Evolutionary conservation across 2,329 filamentous ascomycete species (phyloP), one percentile per base, ranked within the genome.

Genomic region (Colletotrichum somersetense): DNA sequence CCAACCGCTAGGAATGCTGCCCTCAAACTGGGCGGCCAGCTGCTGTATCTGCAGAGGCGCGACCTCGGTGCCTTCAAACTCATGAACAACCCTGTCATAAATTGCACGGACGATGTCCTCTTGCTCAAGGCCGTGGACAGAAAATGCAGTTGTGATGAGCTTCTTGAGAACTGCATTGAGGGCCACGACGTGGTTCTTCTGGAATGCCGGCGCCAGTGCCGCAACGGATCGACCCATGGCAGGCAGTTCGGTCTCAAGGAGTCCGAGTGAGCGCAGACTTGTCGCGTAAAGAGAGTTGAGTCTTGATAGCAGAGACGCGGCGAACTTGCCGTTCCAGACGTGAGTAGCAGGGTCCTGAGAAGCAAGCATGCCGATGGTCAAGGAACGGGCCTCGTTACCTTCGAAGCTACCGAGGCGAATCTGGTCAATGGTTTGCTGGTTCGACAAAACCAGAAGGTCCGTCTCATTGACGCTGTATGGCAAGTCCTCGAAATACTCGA

Each of bases 241-340:
- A 11, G 90, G 89, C 62, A 93, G 81, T 77, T 94, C 92, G 1
- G 85, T 83, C 79, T 93, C 90, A 0, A 94, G 83, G 23, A 92
- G 84, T 56, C 88, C 85, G 59, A 94, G 81, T 53, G 90, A 89
- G 57, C 86, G 86, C 50, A 94, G 81, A 57, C 83, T 87, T 0
- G 91, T 88, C 33, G 85, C 82, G 16, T 82, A 81, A 23, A 91
- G 79, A 1, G 79, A 81, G 62, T 86, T 83, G 58, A 92, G 80
- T 75, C 87, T 90, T 18, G 83, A 82, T 75, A 93, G 82, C 4
- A 93, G 77, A 0, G 86, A 85, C 20, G 77, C 74, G 3, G 79
- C 73, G 56, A 85, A 78, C 62, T 80, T 82, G 23, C 84, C 83
- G 63, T 84, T 79, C 82, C 84, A 85, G 6, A 77, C 74, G 48